Percentiles rank a stretch among this genome's conserved stretches.
These are phyloP conservation scores for Bryum argenteum DNA, from an alignment of 225 moss, liverwort and hornwort species.

Conservation along the genomic window DNA sequence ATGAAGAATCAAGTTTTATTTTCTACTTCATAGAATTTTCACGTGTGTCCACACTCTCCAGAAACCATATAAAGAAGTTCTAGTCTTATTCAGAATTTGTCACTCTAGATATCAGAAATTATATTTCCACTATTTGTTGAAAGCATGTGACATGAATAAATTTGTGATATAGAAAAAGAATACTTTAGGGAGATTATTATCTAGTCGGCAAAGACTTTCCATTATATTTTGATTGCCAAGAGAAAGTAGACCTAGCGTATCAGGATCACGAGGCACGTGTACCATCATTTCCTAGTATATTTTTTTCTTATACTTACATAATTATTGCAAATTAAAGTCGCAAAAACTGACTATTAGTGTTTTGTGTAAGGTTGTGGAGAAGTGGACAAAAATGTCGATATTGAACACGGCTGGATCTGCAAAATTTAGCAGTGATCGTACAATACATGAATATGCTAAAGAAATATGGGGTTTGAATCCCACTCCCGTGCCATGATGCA, in stretches of 20 bases:
- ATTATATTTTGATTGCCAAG: slow-evolving; percentile 77
- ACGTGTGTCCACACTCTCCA: no score
- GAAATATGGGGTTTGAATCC: slow-evolving; percentile 85
- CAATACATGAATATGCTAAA: slow-evolving; percentile 89
- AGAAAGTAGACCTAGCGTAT: slow-evolving; percentile 79
- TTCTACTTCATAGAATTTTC: no score
- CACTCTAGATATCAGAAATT: no score
- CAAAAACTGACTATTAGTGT: background rate
- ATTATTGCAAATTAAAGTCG: background rate
- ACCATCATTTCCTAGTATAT: background rate
- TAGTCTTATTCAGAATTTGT: no score
- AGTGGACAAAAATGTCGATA: slow-evolving; percentile 92
- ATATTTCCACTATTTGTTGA: no score
- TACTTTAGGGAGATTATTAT: slow-evolving; percentile 69
- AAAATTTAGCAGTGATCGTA: slow-evolving; percentile 90
- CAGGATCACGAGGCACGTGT: slow-evolving; percentile 66
- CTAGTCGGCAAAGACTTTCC: slow-evolving; percentile 94
- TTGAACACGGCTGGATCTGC: slow-evolving; percentile 78
- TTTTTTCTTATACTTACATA: background rate
- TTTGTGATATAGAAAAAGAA: no score
- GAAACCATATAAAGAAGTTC: no score
- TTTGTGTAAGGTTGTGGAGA: slow-evolving; percentile 40
- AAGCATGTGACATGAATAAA: no score
- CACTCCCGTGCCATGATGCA: slow-evolving; percentile 43
- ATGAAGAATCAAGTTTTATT: no score